Conservation (phyloP, 371 early-diverging fungal species). For the Coemansia sp. region DNA sequence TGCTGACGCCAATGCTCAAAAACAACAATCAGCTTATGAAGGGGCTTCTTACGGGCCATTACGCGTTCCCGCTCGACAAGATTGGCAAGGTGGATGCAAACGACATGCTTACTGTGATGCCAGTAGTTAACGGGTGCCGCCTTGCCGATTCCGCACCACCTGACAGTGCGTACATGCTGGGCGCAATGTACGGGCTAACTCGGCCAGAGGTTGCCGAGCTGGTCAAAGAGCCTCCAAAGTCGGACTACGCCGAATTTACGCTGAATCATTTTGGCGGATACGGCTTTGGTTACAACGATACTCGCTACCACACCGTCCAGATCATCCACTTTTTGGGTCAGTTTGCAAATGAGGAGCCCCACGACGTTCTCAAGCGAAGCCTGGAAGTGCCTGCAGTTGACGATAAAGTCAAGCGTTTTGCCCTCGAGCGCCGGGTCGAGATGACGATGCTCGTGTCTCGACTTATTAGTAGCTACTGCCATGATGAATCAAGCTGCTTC, state of each 20-base stretch:
- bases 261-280: neutral
- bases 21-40: neutral
- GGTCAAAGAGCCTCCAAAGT: no score
- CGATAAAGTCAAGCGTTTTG: neutral
- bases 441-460: neutral
- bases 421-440: neutral
- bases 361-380: no score
- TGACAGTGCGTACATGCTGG: neutral
- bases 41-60: neutral
- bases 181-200: neutral
- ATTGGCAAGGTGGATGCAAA: neutral
- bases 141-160: neutral
- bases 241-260: neutral
- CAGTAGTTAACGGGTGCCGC: neutral
- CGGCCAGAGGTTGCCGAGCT: neutral
- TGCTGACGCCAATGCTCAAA: neutral
- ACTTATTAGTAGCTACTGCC: neutral
- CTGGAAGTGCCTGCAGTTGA: neutral
- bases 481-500: neutral
- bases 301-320: neutral
- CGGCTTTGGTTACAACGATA: neutral
- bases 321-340: neutral
- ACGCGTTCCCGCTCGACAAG: neutral
- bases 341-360: neutral
- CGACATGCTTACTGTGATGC: neutral